phyloP scores from a whole-genome alignment of 129 eudicot species.

The carrot (Daucus carota) region DNA sequence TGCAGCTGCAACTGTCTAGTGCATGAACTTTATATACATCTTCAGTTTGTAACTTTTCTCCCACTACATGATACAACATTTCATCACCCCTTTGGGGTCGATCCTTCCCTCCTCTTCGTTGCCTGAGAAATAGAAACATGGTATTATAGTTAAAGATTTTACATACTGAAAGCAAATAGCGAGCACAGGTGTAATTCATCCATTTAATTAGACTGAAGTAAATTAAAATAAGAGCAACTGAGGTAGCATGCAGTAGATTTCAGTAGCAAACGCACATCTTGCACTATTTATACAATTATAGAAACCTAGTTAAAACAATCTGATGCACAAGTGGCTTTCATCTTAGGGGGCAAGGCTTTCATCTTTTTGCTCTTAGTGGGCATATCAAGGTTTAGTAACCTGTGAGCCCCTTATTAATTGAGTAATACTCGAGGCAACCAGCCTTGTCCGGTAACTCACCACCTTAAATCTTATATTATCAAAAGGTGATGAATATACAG shows the following conservation, averaged over 20 bases:
- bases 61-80: constrained; percentile 60
- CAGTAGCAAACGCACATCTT: not conserved
- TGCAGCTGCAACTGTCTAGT: constrained; percentile 9
- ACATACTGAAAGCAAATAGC: not conserved
- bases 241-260: not conserved
- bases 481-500: not conserved
- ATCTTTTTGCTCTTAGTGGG: not conserved
- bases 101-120: constrained; percentile 65
- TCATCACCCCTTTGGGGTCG: constrained; percentile 63
- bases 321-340: not conserved
- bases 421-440: too few relatives aligned
- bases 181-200: not conserved
- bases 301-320: not conserved
- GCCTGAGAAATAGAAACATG: constrained; percentile 28
- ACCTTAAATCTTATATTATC: not conserved
- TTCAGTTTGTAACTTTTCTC: not conserved
- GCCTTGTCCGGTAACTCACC: not conserved
- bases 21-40: constrained; percentile 15
- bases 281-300: not conserved
- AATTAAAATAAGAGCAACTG: not conserved
- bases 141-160: not conserved
- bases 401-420: too few relatives aligned
- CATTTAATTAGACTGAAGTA: not conserved
- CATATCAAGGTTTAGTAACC: not conserved
- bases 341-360: not conserved